phyloP scores from a whole-genome alignment of 2,329 filamentous ascomycete species.

The Talaromyces sp. region DNA sequence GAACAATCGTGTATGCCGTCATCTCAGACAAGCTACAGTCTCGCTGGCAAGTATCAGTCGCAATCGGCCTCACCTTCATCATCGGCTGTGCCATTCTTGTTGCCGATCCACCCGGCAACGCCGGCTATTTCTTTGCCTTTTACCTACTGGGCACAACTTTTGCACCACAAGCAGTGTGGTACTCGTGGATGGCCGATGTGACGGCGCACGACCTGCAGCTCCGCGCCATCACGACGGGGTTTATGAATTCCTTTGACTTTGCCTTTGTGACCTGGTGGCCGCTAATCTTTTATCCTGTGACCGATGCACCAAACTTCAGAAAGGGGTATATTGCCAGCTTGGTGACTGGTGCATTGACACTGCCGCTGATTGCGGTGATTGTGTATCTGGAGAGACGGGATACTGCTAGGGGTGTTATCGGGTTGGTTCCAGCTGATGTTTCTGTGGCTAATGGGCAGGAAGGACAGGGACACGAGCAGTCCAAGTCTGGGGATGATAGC shows the following conservation, averaged over 20 bases:
- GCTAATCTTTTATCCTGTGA: conserved; percentile 37
- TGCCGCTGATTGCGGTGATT: conserved; percentile 34
- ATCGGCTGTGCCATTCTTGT: conserved; percentile 36
- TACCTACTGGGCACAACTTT: conserved; percentile 42
- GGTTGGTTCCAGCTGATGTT: conserved; percentile 5
- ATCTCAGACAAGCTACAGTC: conserved; percentile 40
- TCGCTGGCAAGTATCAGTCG: conserved; percentile 40
- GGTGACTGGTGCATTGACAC: conserved; percentile 31
- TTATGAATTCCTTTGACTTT: conserved; percentile 42
- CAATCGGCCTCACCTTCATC: conserved; percentile 40
- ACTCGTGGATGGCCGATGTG: conserved; percentile 43
- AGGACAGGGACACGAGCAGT: background rate
- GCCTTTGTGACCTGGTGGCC: conserved; percentile 41
- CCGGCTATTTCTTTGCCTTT: conserved; percentile 40
- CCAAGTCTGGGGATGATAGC: background rate
- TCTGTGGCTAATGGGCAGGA: background rate
- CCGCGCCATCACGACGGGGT: conserved; percentile 40
- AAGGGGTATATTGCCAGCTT: conserved; percentile 38
- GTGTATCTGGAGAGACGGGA: conserved; percentile 31
- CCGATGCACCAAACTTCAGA: conserved; percentile 34
- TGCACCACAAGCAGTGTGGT: conserved; percentile 44
- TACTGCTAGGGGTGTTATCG: conserved; percentile 20
- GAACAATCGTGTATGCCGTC: conserved; percentile 36
- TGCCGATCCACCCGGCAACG: conserved; percentile 26
- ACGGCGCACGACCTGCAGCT: conserved; percentile 34